These are phyloP conservation scores for Gaeumannomyces sp. DNA, from an alignment of 2,329 filamentous ascomycete genomes.

Conservation along the genomic window DNA sequence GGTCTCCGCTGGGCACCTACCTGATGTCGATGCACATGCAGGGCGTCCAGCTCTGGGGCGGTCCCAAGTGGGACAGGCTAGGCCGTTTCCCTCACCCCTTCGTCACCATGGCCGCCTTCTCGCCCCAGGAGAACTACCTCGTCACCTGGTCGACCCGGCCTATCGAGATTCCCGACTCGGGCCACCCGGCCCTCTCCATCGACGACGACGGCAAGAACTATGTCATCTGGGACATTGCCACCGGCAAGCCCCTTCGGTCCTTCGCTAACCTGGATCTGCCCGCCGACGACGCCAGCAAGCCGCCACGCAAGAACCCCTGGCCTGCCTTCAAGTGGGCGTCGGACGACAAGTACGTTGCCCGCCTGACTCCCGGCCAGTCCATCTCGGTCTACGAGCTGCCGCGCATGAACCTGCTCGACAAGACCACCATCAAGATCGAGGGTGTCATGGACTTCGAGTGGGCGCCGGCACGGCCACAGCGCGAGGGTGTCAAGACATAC, in stretches of 20 bases:
- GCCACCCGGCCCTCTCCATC: conserved; percentile 73
- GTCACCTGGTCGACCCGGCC: conserved; percentile 96
- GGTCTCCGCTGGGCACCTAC: conserved; percentile 92
- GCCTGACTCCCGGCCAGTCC: conserved; percentile 78
- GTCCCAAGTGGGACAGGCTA: conserved; percentile 79
- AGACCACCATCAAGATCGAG: conserved; percentile 91
- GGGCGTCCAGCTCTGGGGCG: conserved; percentile 96
- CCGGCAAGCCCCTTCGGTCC: conserved; percentile 81
- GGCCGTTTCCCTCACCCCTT: conserved; percentile 92
- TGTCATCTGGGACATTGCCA: conserved; percentile 95
- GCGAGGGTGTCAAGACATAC: conserved; percentile 82
- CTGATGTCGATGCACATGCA: conserved; percentile 92
- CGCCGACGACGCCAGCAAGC: conserved; percentile 57
- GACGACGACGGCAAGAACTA: conserved; percentile 99
- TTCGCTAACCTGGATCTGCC: conserved; percentile 86
- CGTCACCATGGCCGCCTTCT: conserved; percentile 95
- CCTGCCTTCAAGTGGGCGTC: conserved; percentile 99
- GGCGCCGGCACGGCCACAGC: conserved; percentile 76
- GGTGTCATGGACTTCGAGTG: conserved; percentile 97
- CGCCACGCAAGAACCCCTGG: conserved; percentile 84
- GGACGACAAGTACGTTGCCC: conserved; percentile 93
- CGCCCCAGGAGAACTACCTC: conserved; percentile 84
- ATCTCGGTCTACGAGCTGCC: conserved; percentile 96
- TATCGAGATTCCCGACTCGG: conserved; percentile 83
- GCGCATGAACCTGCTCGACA: conserved; percentile 81